A percentile compares a stretch with the other conserved stretches of the same genome.
Evolutionary conservation across 1,139 yeast species (phyloP).

Genomic region (Saccharomyces hybrid): DNA sequence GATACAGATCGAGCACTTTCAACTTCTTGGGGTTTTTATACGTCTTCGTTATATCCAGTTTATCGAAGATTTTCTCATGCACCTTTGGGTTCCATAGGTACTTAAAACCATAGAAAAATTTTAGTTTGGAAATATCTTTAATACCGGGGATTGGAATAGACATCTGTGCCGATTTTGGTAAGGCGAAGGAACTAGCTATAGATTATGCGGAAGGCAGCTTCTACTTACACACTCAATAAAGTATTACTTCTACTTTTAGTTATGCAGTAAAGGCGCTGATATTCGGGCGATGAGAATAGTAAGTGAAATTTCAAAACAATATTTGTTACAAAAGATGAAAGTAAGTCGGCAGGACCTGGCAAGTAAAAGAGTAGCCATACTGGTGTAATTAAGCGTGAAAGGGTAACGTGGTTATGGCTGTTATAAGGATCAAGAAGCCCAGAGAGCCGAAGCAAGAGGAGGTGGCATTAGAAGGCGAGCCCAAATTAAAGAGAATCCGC

Average conservation of each 20-base stretch:
- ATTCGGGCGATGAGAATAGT: slow-evolving; percentile 1
- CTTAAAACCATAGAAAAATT: slow-evolving; percentile 25
- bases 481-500: slow-evolving; percentile 23
- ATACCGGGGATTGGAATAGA: slow-evolving; percentile 9
- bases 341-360: neutral
- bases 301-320: slow-evolving; percentile 1
- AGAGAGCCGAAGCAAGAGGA: slow-evolving; percentile 14
- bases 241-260: neutral
- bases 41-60: slow-evolving; percentile 31
- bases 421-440: slow-evolving; percentile 30
- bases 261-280: slow-evolving; percentile 1
- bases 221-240: neutral
- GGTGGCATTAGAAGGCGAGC: slow-evolving; percentile 9
- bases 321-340: neutral
- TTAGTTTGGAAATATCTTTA: slow-evolving; percentile 13
- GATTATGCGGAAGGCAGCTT: slow-evolving; percentile 4
- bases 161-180: slow-evolving; percentile 3
- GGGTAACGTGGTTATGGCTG: slow-evolving; percentile 17
- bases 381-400: neutral
- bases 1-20: slow-evolving; percentile 59
- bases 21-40: slow-evolving; percentile 41
- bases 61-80: slow-evolving; percentile 20
- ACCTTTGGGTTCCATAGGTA: slow-evolving; percentile 31
- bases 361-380: neutral
- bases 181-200: neutral